Evolutionary conservation across 768 basidiomycete species (phyloP), one percentile per base, ranked within the genome.

Genomic region (Roridomyces roridus): DNA sequence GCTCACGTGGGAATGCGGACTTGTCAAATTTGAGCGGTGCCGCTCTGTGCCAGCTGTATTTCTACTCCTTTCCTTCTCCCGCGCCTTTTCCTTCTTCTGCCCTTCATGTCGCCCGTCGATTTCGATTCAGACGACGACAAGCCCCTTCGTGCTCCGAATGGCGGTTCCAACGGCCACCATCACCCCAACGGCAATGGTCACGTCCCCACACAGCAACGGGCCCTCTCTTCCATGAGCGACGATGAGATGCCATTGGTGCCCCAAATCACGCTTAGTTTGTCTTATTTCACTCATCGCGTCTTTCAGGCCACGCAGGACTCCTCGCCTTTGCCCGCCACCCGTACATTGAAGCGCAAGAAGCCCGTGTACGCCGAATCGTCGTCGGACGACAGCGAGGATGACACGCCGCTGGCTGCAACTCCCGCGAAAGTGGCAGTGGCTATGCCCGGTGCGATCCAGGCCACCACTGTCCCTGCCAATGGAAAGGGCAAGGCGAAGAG

Each of bases 201-300:
- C 65, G 55, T 54, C 54, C 75, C 75, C 23, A 71, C 70, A 21
- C 31, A 34, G 31, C 72, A 75, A 53, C 72, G 76, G 52, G 72
- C 69, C 14, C 74, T 66, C 76, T 74, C 67, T 46, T 76, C 79
- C 23, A 82, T 87, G 81, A 89, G 87, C 60, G 88, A 89, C 55
- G 88, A 85, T 47, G 86, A 87, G 42, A 71, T 85, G 71, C 89
- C 89, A 41, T 76, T 91, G 69, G 91, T 92, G 70, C 63, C 83
- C 77, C 41, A 59, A 54, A 25, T 12, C 42, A 25, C 26, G 43
- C 65, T 53, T 49, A 41, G 55, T 54, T 59, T 57, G 61, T 61
- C 55, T 65, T 49, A 55, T 66, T 58, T 62, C 57, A 59, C 66
- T 71, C 65, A 60, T 65, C 5, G 29, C 54, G 62, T 77, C 85